Percentiles rank a stretch among this genome's conserved stretches.
These are phyloP conservation scores for Arctostaphylos glauca DNA, from an alignment of 148 eudicot species.

Conservation along the genomic window DNA sequence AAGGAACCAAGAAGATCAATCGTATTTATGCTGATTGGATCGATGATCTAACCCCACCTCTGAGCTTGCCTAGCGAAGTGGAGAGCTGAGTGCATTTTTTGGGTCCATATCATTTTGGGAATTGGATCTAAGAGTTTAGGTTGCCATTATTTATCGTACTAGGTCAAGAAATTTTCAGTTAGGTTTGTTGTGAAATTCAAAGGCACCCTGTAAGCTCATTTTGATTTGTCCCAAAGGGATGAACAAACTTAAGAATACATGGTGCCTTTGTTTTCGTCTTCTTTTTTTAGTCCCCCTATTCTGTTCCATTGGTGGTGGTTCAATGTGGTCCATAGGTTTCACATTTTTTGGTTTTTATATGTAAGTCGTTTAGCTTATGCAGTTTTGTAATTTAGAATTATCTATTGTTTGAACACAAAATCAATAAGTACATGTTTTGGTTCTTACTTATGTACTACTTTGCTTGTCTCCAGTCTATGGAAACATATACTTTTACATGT, in stretches of 20 bases:
- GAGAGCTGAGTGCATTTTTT: conserved; percentile 15
- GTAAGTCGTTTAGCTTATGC: background rate
- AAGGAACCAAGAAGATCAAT: conserved; percentile 55
- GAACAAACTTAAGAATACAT: background rate
- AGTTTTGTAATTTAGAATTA: conserved; percentile 1
- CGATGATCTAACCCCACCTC: conserved; percentile 48
- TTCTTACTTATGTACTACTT: background rate
- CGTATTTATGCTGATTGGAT: conserved; percentile 85
- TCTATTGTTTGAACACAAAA: background rate
- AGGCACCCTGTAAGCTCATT: background rate
- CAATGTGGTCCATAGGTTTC: background rate
- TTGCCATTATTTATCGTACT: background rate
- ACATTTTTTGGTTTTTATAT: background rate
- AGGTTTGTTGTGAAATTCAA: background rate
- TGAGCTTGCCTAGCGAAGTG: conserved; percentile 34
- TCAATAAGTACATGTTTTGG: background rate
- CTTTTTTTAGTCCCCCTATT: background rate
- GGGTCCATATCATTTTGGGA: background rate
- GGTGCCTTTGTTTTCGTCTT: background rate
- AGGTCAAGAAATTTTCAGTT: background rate
- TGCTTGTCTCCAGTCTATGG: background rate
- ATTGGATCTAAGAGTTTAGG: conserved; percentile 4
- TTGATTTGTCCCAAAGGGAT: conserved; percentile 2
- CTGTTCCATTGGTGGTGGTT: background rate
- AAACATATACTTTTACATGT: background rate